phyloP scores from a whole-genome alignment of 345 rosid species.

The Sonneratia alba region DNA sequence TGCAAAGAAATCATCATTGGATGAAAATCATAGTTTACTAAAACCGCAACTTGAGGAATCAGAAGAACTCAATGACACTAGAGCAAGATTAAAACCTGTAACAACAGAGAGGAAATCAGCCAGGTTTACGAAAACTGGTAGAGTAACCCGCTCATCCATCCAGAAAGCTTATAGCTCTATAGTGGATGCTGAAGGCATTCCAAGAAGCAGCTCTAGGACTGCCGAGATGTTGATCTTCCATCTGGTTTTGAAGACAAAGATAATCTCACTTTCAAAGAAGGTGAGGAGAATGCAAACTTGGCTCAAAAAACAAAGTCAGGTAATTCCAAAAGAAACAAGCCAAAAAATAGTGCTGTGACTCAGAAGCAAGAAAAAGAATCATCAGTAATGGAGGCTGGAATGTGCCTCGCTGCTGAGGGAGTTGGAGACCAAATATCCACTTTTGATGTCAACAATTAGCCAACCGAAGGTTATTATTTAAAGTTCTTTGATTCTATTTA shows the following conservation, averaged over 20 bases:
- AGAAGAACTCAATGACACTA: background rate
- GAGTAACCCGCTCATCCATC: conserved; percentile 13
- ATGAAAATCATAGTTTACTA: background rate
- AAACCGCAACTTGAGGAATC: conserved; percentile 1
- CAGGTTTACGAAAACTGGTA: background rate
- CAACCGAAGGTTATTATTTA: background rate
- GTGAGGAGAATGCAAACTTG: background rate
- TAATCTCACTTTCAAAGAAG: background rate
- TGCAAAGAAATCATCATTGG: background rate
- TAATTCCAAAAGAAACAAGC: background rate
- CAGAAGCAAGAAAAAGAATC: conserved; percentile 6
- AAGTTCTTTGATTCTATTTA: background rate
- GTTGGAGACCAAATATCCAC: background rate
- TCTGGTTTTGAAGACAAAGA: conserved; percentile 1
- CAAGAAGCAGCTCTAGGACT: conserved; percentile 3
- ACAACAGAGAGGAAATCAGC: background rate
- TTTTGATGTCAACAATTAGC: background rate
- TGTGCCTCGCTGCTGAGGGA: background rate
- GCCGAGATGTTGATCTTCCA: background rate
- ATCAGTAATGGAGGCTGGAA: background rate
- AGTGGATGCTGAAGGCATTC: conserved; percentile 2
- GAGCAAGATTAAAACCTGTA: background rate
- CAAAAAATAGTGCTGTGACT: background rate
- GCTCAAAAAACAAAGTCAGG: background rate
- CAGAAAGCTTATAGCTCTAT: background rate